These are phyloP conservation scores for Sordariomycetes sp. DNA, from an alignment of 2,329 filamentous ascomycete species.

Conservation along the genomic window DNA sequence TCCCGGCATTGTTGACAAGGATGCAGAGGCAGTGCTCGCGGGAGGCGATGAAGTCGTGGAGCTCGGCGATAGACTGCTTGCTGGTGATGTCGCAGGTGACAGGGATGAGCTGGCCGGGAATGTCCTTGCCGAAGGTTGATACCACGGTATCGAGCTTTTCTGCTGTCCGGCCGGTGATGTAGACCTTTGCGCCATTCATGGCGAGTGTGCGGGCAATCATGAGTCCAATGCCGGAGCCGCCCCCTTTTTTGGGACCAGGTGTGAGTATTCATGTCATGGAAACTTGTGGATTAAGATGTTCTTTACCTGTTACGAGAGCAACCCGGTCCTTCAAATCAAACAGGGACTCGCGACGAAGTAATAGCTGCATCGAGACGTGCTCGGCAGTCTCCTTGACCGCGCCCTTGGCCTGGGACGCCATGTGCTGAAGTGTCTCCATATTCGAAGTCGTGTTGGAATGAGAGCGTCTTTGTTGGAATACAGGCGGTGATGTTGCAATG, in stretches of 20 bases:
- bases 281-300: background rate
- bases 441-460: background rate
- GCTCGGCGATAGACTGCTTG: constrained; percentile 41
- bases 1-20: constrained; percentile 56
- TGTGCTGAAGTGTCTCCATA: background rate
- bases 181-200: constrained; percentile 54
- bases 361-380: background rate
- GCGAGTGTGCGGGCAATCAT: constrained; percentile 58
- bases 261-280: background rate
- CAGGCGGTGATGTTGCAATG: too few species aligned
- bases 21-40: constrained; percentile 47
- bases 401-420: background rate
- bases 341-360: constrained; percentile 15
- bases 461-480: too few species aligned
- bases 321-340: constrained; percentile 28
- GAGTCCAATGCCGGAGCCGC: constrained; percentile 51
- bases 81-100: constrained; percentile 50
- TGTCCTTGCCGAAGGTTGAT: constrained; percentile 39
- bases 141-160: constrained; percentile 50
- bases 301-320: constrained; percentile 28
- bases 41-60: constrained; percentile 42
- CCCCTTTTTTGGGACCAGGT: constrained; percentile 16
- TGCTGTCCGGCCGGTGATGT: constrained; percentile 52
- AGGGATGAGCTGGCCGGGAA: constrained; percentile 41
- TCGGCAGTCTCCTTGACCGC: background rate